A percentile compares a stretch with the other conserved stretches of the same genome.
phyloP scores from a whole-genome alignment of 2,329 filamentous ascomycete genomes.

The Fusarium sp. region DNA sequence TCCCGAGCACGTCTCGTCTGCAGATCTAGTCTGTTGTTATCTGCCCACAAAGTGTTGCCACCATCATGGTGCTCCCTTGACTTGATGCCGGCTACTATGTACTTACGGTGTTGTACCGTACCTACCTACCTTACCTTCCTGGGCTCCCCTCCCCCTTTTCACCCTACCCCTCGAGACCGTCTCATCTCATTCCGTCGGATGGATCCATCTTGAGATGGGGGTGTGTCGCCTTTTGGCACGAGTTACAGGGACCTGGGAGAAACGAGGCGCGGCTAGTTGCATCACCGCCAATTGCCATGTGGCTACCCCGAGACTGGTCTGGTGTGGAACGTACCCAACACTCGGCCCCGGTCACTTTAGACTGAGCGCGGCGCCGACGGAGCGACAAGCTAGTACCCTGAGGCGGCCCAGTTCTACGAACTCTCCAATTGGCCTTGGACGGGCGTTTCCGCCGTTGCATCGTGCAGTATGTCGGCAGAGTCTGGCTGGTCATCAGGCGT shows the following conservation, averaged over 20 bases:
- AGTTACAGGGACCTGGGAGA: not conserved
- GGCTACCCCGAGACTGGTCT: conserved; percentile 15
- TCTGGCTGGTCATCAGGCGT: not conserved
- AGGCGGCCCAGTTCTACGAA: not conserved
- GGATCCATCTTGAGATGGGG: not conserved
- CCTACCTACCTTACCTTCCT: not conserved
- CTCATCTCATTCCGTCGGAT: not conserved
- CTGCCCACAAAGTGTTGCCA: not conserved
- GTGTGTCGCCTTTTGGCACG: not conserved
- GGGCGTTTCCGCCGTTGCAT: conserved; percentile 7
- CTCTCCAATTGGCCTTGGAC: not conserved
- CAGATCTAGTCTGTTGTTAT: not conserved
- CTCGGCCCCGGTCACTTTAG: conserved; percentile 16
- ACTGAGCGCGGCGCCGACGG: conserved; percentile 14
- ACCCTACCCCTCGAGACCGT: not conserved
- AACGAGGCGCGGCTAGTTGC: conserved; percentile 3
- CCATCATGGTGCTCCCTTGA: not conserved
- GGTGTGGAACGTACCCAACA: conserved; percentile 8
- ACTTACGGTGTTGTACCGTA: not conserved
- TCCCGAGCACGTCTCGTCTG: not conserved
- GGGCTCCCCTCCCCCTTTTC: not conserved
- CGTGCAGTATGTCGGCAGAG: conserved; percentile 8
- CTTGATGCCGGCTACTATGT: not conserved
- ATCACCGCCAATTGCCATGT: conserved; percentile 28
- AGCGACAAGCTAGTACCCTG: conserved; percentile 12